Percentiles rank a stretch among this genome's conserved stretches.
These are phyloP conservation scores for Paramecium octaurelia DNA, from an alignment of 73 alveolate species.

Conservation along the genomic window DNA sequence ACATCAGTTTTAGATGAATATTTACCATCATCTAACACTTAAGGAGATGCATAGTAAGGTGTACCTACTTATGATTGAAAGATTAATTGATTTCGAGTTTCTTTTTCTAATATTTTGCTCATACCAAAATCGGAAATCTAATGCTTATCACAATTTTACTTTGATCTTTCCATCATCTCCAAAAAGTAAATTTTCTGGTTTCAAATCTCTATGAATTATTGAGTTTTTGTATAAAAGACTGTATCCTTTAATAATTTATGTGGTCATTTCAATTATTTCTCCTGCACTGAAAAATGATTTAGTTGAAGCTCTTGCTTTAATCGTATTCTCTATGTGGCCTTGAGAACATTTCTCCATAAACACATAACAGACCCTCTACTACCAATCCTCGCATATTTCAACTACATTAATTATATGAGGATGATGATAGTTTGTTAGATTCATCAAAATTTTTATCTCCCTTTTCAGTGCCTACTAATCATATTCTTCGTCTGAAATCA, in stretches of 20 bases:
- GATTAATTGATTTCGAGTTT: neutral
- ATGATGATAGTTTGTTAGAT: neutral
- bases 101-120: neutral
- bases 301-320: neutral
- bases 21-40: neutral
- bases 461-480: neutral
- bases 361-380: neutral
- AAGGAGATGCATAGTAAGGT: conserved; percentile 22
- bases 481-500: neutral
- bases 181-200: neutral
- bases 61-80: neutral
- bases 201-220: conserved; percentile 6
- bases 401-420: neutral
- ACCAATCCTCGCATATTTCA: neutral
- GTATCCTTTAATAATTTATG: neutral
- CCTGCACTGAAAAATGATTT: neutral
- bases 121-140: neutral
- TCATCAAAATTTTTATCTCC: neutral
- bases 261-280: neutral
- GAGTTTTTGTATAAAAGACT: neutral
- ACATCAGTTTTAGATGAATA: conserved; percentile 30
- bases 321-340: neutral
- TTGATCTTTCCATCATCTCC: conserved; percentile 18
- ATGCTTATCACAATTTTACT: neutral
- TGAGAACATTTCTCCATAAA: neutral